Percentiles rank a stretch among this genome's conserved stretches.
phyloP scores from a whole-genome alignment of 495 filamentous ascomycete species.

The Hamigera avellanea region DNA sequence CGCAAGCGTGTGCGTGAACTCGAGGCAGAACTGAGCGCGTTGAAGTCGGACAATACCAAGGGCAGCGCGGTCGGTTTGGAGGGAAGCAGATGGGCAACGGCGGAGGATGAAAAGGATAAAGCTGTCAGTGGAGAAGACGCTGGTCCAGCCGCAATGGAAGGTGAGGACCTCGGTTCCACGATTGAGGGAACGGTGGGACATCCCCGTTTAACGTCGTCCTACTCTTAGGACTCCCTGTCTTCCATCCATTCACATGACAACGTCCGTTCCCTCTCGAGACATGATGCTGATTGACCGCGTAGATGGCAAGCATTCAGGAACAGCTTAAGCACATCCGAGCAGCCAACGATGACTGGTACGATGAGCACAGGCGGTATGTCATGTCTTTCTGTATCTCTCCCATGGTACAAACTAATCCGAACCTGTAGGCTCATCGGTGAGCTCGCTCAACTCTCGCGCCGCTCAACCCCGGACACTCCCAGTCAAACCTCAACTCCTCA shows the following conservation, averaged over 20 bases:
- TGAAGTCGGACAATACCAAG: slow-evolving; percentile 21
- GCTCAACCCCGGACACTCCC: slow-evolving; percentile 15
- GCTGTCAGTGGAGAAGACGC: slow-evolving; percentile 15
- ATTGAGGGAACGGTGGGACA: slow-evolving; percentile 44
- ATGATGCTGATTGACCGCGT: slow-evolving; percentile 15
- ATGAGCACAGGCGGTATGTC: slow-evolving; percentile 32
- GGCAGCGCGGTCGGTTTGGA: slow-evolving; percentile 17
- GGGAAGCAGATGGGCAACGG: slow-evolving; percentile 32
- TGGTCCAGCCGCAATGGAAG: slow-evolving; percentile 33
- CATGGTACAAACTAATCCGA: too few relatives aligned
- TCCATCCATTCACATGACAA: slow-evolving; percentile 25
- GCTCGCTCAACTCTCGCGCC: slow-evolving; percentile 22
- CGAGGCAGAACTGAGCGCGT: slow-evolving; percentile 31
- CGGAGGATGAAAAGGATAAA: slow-evolving; percentile 18
- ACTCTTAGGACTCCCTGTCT: slow-evolving; percentile 21
- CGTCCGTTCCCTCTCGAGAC: slow-evolving; percentile 9
- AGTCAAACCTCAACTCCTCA: slow-evolving; percentile 24
- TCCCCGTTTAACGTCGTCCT: slow-evolving; percentile 28
- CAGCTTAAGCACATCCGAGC: slow-evolving; percentile 39
- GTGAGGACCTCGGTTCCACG: slow-evolving; percentile 43
- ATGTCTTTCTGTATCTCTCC: too few relatives aligned
- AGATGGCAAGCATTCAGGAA: slow-evolving; percentile 42
- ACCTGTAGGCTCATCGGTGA: slow-evolving; percentile 28
- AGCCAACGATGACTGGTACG: slow-evolving; percentile 34
- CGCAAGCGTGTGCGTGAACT: slow-evolving; percentile 34